phyloP scores from a whole-genome alignment of 2,329 filamentous ascomycete genomes.

The Trichophaea hybrida region DNA sequence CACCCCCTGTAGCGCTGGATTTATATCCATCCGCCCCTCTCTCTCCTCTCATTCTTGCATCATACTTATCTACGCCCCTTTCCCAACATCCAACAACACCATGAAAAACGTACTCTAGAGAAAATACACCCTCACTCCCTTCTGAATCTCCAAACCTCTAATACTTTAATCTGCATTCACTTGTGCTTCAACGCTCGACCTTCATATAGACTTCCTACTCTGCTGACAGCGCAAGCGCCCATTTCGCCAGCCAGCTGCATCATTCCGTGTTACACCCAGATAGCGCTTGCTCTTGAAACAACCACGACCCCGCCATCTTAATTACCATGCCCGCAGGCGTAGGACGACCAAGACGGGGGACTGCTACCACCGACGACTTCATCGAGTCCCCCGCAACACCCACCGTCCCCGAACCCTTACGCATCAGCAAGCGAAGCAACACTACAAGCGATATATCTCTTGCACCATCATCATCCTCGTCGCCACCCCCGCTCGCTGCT shows the following conservation, averaged over 20 bases:
- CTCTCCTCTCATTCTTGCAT: too few relatives aligned
- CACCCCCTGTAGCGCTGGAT: too few relatives aligned
- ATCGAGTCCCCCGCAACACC: conserved; percentile 13
- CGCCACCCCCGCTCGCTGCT: conserved; percentile 6
- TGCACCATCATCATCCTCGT: conserved; percentile 1
- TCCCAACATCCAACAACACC: too few relatives aligned
- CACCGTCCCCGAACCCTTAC: conserved; percentile 13
- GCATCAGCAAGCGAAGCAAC: conserved; percentile 13
- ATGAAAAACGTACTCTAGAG: too few relatives aligned
- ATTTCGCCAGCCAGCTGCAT: background rate
- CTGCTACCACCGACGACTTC: conserved; percentile 18
- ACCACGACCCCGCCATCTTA: background rate
- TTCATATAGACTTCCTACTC: too few relatives aligned
- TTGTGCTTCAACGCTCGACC: too few relatives aligned
- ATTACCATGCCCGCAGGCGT: background rate
- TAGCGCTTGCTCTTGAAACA: background rate
- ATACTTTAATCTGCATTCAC: too few relatives aligned
- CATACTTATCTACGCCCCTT: too few relatives aligned
- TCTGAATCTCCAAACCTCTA: too few relatives aligned
- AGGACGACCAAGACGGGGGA: conserved; percentile 14
- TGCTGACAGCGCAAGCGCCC: background rate
- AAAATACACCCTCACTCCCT: too few relatives aligned
- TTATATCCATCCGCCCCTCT: too few relatives aligned
- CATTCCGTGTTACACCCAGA: background rate
- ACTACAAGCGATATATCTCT: background rate